These are phyloP conservation scores for Pelargonium cotyledonis DNA, from an alignment of 441 rosid genomes.

Conservation along the genomic window DNA sequence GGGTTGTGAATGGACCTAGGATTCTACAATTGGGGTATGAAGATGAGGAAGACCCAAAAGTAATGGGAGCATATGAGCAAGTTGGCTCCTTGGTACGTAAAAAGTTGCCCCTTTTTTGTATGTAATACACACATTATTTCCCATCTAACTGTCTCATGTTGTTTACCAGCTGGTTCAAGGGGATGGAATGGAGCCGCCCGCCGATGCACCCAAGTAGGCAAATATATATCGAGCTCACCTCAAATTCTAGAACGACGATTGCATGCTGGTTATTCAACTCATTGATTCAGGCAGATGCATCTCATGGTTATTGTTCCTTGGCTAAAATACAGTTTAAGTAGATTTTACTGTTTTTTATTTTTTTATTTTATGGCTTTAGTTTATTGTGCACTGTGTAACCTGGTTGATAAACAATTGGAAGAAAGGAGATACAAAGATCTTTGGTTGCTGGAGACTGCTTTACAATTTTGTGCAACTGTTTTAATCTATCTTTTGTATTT, in stretches of 20 bases:
- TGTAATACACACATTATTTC: not conserved
- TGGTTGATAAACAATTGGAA: too few relatives aligned
- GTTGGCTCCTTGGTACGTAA: conserved; percentile 68
- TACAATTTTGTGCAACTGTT: too few relatives aligned
- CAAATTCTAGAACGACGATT: not conserved
- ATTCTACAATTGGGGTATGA: conserved; percentile 80
- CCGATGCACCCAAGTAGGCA: conserved; percentile 29
- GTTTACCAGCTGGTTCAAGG: conserved; percentile 55
- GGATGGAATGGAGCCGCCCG: conserved; percentile 35
- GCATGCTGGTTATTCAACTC: not conserved
- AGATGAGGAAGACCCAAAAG: conserved; percentile 80
- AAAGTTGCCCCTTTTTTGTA: not conserved
- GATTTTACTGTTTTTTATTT: too few relatives aligned
- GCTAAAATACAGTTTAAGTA: too few relatives aligned
- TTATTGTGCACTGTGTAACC: too few relatives aligned
- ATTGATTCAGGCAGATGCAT: not conserved
- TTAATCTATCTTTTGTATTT: too few relatives aligned
- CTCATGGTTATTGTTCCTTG: too few relatives aligned
- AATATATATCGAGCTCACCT: not conserved
- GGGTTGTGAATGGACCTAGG: conserved; percentile 81
- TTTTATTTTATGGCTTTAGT: too few relatives aligned
- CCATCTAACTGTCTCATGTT: not conserved
- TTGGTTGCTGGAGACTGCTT: too few relatives aligned
- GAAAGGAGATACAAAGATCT: too few relatives aligned
- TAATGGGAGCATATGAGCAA: conserved; percentile 83